phyloP scores from a whole-genome alignment of 345 rosid species.

The Rhodamnia rubescens region DNA sequence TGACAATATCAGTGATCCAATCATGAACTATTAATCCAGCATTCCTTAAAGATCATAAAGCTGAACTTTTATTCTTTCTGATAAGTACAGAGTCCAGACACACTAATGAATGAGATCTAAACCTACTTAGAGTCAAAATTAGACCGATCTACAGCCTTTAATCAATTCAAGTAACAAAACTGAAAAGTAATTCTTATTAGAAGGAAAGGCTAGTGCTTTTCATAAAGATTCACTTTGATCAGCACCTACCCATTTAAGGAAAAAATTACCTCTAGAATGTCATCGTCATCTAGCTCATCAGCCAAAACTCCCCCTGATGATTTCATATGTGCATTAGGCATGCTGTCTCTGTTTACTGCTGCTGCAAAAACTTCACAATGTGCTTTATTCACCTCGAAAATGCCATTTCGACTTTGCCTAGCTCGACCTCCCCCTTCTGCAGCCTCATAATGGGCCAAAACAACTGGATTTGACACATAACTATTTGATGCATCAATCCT shows the following conservation, averaged over 20 bases:
- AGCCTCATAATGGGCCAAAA: background rate
- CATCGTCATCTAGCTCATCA: slow-evolving; percentile 78
- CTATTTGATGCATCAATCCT: background rate
- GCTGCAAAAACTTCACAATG: slow-evolving; percentile 14
- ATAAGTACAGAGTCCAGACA: background rate
- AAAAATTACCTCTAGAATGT: slow-evolving; percentile 57
- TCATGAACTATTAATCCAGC: background rate
- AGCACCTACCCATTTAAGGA: background rate
- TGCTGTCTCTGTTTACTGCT: slow-evolving; percentile 18
- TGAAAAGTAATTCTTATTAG: background rate
- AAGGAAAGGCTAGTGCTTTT: background rate
- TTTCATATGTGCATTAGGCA: slow-evolving; percentile 14
- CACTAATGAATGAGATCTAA: background rate
- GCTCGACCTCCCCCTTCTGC: background rate
- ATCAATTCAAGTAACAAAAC: background rate
- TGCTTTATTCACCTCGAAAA: background rate
- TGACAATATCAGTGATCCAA: background rate
- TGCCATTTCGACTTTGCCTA: background rate
- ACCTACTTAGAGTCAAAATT: background rate
- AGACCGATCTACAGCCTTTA: background rate
- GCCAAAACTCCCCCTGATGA: slow-evolving; percentile 23
- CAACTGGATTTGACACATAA: background rate
- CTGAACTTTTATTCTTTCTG: background rate
- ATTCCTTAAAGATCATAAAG: background rate
- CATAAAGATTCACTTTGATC: background rate